Conservation (phyloP, 2,329 filamentous ascomycete genomes). For the Ophiostoma angusticollis region DNA sequence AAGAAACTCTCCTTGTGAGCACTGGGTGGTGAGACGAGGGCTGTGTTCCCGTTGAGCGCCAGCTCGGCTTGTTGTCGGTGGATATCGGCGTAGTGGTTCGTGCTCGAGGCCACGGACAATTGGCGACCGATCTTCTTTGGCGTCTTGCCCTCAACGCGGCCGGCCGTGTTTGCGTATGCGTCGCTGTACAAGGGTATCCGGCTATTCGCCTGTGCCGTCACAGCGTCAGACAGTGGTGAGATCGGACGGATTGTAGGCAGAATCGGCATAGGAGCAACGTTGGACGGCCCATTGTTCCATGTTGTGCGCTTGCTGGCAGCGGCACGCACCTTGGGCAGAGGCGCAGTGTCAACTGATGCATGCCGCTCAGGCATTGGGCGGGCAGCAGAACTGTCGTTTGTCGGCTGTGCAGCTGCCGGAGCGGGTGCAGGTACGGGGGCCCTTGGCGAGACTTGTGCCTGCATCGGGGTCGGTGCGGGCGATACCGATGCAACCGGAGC, state of each 20-base stretch:
- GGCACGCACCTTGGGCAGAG: constrained; percentile 30
- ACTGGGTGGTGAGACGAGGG: constrained; percentile 61
- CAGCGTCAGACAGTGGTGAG: constrained; percentile 87
- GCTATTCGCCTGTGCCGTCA: constrained; percentile 75
- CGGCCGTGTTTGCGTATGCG: constrained; percentile 28
- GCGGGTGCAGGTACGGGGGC: constrained; percentile 3
- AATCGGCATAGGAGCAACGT: constrained; percentile 85
- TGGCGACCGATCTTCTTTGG: constrained; percentile 91
- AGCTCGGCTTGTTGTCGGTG: constrained; percentile 86
- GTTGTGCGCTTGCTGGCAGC: constrained; percentile 71
- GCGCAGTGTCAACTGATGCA: constrained; percentile 15
- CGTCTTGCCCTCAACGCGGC: constrained; percentile 46
- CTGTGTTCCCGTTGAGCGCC: constrained; percentile 70
- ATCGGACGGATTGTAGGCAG: constrained; percentile 88
- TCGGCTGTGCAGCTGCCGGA: neutral
- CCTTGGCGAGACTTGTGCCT: constrained; percentile 4
- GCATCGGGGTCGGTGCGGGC: constrained; percentile 1
- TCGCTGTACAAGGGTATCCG: constrained; percentile 43
- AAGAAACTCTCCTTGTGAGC: constrained; percentile 95
- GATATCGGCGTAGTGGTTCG: constrained; percentile 82
- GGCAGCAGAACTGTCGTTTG: too few relatives aligned
- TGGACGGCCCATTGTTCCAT: constrained; percentile 75
- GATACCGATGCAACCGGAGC: neutral
- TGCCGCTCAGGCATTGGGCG: neutral
- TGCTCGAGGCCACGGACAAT: constrained; percentile 80